A percentile compares a stretch with the other conserved stretches of the same genome.
Evolutionary conservation across 345 rosid genomes (phyloP).

Genomic region (Citrus reticulata): DNA sequence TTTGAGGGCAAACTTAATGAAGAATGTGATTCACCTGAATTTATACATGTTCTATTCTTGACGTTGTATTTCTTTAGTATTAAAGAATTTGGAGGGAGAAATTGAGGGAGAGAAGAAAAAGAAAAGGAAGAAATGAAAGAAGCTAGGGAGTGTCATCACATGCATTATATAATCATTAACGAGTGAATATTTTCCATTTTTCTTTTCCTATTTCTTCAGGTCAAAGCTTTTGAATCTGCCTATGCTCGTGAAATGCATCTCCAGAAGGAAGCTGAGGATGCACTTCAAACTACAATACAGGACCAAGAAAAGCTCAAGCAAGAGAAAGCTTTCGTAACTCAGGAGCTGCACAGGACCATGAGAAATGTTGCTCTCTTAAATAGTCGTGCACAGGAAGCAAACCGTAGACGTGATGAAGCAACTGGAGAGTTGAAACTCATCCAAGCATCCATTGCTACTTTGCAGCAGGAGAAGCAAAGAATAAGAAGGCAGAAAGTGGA

Average conservation of each 20-base stretch:
- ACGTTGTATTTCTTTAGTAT: background rate
- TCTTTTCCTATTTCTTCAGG: slow-evolving; percentile 31
- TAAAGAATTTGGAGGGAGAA: background rate
- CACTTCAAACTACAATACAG: slow-evolving; percentile 22
- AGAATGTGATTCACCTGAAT: background rate
- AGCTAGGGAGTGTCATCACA: background rate
- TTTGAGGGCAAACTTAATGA: background rate
- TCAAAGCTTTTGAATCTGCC: slow-evolving; percentile 40
- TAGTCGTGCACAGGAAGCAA: slow-evolving; percentile 48
- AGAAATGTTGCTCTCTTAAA: slow-evolving; percentile 54
- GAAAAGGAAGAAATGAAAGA: background rate
- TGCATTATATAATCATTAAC: background rate
- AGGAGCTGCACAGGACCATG: slow-evolving; percentile 51
- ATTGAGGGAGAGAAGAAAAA: background rate
- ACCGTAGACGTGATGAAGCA: slow-evolving; percentile 43
- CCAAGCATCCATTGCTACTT: slow-evolving; percentile 50
- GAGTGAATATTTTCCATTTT: background rate
- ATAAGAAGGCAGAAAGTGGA: slow-evolving; percentile 57
- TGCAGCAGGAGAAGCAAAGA: slow-evolving; percentile 56
- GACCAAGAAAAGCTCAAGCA: slow-evolving; percentile 43
- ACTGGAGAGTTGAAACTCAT: slow-evolving; percentile 42
- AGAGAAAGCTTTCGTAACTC: slow-evolving; percentile 41
- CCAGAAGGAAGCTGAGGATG: slow-evolving; percentile 48
- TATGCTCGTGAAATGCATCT: slow-evolving; percentile 39
- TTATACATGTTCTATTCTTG: background rate